Base-by-base conservation (phyloP, 768 basidiomycete species). In the Pholiota molesta region DNA sequence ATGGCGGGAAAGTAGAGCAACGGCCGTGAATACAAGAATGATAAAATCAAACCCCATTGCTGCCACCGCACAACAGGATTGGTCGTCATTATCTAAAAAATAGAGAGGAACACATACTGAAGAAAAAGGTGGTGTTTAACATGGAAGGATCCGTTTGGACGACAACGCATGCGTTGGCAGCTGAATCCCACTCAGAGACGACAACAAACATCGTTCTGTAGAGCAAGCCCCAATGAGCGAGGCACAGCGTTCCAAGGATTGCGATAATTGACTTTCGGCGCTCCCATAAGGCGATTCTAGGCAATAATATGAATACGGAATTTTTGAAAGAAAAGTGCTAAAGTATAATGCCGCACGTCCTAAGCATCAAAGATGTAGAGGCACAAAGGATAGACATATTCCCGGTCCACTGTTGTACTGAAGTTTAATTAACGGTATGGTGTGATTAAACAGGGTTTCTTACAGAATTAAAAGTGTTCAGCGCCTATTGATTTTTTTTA, bases 141-240 rank as follows among this genome's bases (percentile, higher is more conserved):
- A 87, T 74, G 10, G 82, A 73, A 17, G 88, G 82, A 60, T 83
- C 81, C 21, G 85, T 85, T 21, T 78, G 77, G 29, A 72, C 75
- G 49, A 91, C 83, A 40, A 80, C 71, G 63, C 90, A 91, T 1
- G 75, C 63, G 21, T 70, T 60, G 2, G 59, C 61, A n/a, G 53
- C 29, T 11, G 76, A 67, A 31, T 82, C 79, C 85, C 87, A 88
- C 37, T 74, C 68, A 0, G 88, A 85, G 11, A 77, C 72, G 31
- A 92, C 84, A 33, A 89, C 80, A 71, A 89, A 85, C 86, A 90
- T 88, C 14, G 85, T 86, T 31, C 90, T 84, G 63, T 86, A 88
- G 21, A 91, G 75, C 37, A 91, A 76, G 1, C 76, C 81, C 87
- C 88, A 90, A 62, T 90, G 89, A 1, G 79, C 86, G 31, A 88